Evolutionary conservation across 768 basidiomycete species (phyloP).

Genomic region (Hygrophoropsis aurantiaca): DNA sequence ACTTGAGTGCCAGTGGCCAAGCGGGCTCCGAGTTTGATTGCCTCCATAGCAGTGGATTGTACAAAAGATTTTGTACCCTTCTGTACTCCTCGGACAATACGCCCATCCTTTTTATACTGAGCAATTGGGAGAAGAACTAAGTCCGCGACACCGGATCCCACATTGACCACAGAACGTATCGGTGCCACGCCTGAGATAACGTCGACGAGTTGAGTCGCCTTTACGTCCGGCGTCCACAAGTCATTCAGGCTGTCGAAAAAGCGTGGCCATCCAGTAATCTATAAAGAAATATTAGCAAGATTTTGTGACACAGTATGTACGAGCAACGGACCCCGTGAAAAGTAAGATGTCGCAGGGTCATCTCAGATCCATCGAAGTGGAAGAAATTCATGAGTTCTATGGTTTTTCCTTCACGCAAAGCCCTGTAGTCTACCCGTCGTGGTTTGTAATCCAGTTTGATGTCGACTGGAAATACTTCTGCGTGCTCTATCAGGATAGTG

Average conservation of each 20-base stretch:
- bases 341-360: constrained; percentile 93
- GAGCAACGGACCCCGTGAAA: constrained; percentile 74
- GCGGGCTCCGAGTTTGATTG: constrained; percentile 89
- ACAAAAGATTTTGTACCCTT: constrained; percentile 93
- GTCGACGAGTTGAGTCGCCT: constrained; percentile 95
- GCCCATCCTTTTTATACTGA: constrained; percentile 96
- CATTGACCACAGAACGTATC: constrained; percentile 95
- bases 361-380: constrained; percentile 98
- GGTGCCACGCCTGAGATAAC: constrained; percentile 96
- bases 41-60: constrained; percentile 92
- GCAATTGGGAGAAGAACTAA: constrained; percentile 93
- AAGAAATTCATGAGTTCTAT: constrained; percentile 99
- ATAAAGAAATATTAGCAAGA: constrained; percentile 5
- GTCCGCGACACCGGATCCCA: constrained; percentile 95
- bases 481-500: constrained; percentile 62
- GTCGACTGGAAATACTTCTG: constrained; percentile 93
- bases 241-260: constrained; percentile 94
- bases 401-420: constrained; percentile 84
- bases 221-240: constrained; percentile 98
- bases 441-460: constrained; percentile 98
- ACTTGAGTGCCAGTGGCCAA: constrained; percentile 98
- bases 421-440: constrained; percentile 91
- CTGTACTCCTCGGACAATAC: constrained; percentile 89
- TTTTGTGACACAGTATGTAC: background rate
- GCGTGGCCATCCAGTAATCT: constrained; percentile 93